Evolutionary conservation across 768 basidiomycete genomes (phyloP), one percentile per base, ranked within the genome.

Genomic region (Termitomyces eurrhizus): DNA sequence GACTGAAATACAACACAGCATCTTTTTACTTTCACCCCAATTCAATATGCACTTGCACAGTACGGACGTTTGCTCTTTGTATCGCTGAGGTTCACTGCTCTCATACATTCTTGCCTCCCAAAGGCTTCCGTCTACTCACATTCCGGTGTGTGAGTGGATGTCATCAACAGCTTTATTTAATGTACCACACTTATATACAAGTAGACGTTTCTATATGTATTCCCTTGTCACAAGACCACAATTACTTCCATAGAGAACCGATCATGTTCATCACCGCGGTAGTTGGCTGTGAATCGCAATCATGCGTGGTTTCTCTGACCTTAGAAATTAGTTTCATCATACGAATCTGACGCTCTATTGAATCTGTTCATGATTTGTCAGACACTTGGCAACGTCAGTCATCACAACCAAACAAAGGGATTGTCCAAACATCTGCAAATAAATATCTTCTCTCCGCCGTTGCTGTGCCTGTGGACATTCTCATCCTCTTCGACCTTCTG

Each of bases 1-100:
- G 92, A 94, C 74, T 94, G 65, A 75, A 57, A 61, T 51, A 44
- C 57, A 42, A 44, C 57, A 42, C 52, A 42, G 60, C 56, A 21
- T 57, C 33, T 49, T 29, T 59, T 26, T 60, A 45, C 33, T 62
- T 64, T 45, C 37, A 53, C 36, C 52, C 57, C 55, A 61, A 49
- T 64, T 61, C 56, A 57, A 59, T 62, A 57, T 44, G 56, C 63
- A 66, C 57, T 57, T 59, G 59, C 60, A 63, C 57, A 66, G 61
- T 51, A 57, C 48, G 66, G 67, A 68, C 67, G 55, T 54, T 56
- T 59, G 45, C 45, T 61, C 51, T 45, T 51, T 60, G 62, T 58
- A 55, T 29, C 44, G 44, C n/a, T 29, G 45, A 44, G 29, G 36
- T 37, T 16, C 56, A 33, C 11, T 57, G 32, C 52, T 9, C 51